A percentile compares a stretch with the other conserved stretches of the same genome.
phyloP scores from a whole-genome alignment of 2,329 filamentous ascomycete genomes.

The Arthrinium phaeospermum region DNA sequence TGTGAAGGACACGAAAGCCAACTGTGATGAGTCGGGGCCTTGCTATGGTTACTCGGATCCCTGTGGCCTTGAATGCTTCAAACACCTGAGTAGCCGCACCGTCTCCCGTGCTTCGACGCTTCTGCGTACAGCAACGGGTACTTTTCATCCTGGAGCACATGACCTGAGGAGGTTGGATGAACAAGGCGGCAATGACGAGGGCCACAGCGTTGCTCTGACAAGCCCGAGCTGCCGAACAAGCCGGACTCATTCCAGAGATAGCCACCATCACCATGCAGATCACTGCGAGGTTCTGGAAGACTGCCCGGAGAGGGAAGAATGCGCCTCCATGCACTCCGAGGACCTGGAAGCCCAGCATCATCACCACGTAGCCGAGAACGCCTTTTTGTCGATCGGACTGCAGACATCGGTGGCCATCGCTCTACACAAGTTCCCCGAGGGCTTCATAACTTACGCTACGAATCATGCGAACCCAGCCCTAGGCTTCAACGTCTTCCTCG shows the following conservation, averaged over 20 bases:
- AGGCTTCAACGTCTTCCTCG: constrained; percentile 91
- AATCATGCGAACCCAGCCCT: constrained; percentile 93
- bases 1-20: constrained; percentile 67
- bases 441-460: constrained; percentile 90
- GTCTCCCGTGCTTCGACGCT: constrained; percentile 43
- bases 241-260: constrained; percentile 35
- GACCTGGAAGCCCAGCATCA: constrained; percentile 72
- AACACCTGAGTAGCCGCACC: constrained; percentile 54
- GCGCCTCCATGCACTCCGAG: constrained; percentile 36
- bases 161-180: constrained; percentile 30
- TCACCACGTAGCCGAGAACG: constrained; percentile 93
- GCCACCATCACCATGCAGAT: constrained; percentile 22
- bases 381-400: constrained; percentile 91
- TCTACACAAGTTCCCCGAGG: constrained; percentile 91
- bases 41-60: constrained; percentile 71
- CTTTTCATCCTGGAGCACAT: constrained; percentile 32
- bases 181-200: constrained; percentile 30
- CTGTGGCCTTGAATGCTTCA: constrained; percentile 70
- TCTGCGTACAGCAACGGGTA: constrained; percentile 50
- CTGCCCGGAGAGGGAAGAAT: constrained; percentile 24
- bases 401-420: constrained; percentile 96
- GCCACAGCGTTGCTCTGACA: background rate
- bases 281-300: background rate
- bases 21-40: constrained; percentile 65
- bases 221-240: constrained; percentile 28